Evolutionary conservation across 1,284 basidiomycete genomes (phyloP).

Genomic region (Sanghuangporus weigelae): DNA sequence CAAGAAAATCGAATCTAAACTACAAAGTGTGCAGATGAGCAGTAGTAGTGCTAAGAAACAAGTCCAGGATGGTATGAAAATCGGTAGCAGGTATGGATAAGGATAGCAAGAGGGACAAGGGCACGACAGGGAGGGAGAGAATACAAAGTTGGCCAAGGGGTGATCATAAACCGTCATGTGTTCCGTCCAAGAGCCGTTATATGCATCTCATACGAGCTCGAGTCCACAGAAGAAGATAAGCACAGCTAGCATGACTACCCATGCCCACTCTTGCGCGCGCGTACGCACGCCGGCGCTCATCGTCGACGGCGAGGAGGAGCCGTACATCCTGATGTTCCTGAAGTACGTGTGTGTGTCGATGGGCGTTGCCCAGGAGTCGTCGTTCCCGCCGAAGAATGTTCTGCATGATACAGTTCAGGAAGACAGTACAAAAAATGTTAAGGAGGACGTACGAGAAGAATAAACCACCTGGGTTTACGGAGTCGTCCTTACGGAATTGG

Average conservation of each 20-base stretch:
- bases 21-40: too few species aligned
- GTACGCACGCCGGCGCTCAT: slow-evolving; percentile 4
- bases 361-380: slow-evolving; percentile 60
- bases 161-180: too few species aligned
- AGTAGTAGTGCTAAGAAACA: too few species aligned
- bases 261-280: slow-evolving; percentile 11
- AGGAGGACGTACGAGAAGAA: slow-evolving; percentile 64
- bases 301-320: slow-evolving; percentile 17
- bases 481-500: slow-evolving; percentile 43
- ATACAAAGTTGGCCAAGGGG: too few species aligned
- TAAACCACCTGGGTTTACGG: slow-evolving; percentile 51
- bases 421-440: too few species aligned
- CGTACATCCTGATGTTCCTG: slow-evolving; percentile 60
- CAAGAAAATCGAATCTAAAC: too few species aligned
- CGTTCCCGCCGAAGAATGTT: slow-evolving; percentile 70
- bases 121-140: too few species aligned
- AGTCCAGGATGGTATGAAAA: too few species aligned
- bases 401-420: slow-evolving; percentile 28
- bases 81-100: too few species aligned
- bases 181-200: too few species aligned
- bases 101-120: too few species aligned
- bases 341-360: slow-evolving; percentile 60
- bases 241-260: slow-evolving; percentile 11
- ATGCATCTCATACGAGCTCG: slow-evolving; percentile 14
- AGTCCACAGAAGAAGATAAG: slow-evolving; percentile 16